Evolutionary conservation across 1,139 yeast genomes (phyloP).

Genomic region (Protomyces macrosporus): DNA sequence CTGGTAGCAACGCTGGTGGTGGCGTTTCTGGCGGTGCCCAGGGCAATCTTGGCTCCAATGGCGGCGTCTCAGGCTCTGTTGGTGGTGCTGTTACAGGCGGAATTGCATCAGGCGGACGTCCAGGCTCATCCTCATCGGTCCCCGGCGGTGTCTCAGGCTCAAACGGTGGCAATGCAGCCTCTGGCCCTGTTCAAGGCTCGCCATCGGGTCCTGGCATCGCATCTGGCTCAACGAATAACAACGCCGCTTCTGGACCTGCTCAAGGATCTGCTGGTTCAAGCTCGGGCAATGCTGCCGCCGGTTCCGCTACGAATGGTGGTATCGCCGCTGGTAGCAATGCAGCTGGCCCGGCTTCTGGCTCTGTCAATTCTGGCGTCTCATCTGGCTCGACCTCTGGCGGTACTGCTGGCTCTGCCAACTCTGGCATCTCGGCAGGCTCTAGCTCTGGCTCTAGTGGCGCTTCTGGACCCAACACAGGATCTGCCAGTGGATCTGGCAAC

Average conservation of each 20-base stretch:
- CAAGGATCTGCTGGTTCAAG: neutral
- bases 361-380: neutral
- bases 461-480: neutral
- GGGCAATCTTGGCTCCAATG: neutral
- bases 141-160: no score
- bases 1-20: neutral
- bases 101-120: no score
- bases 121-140: no score
- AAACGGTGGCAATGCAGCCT: no score
- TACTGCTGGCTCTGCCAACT: neutral
- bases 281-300: neutral
- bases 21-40: neutral
- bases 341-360: neutral
- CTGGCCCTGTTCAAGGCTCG: no score
- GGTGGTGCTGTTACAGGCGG: no score
- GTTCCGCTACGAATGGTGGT: neutral
- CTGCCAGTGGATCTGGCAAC: neutral
- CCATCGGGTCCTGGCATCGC: no score
- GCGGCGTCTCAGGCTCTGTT: neutral
- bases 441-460: neutral
- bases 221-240: no score
- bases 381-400: neutral
- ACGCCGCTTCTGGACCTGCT: no score
- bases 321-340: neutral
- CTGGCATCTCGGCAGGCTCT: neutral